A percentile compares a stretch with the other conserved stretches of the same genome.
These are phyloP conservation scores for Ambrosiella beaveri DNA, from an alignment of 2,329 filamentous ascomycete species.

Conservation along the genomic window DNA sequence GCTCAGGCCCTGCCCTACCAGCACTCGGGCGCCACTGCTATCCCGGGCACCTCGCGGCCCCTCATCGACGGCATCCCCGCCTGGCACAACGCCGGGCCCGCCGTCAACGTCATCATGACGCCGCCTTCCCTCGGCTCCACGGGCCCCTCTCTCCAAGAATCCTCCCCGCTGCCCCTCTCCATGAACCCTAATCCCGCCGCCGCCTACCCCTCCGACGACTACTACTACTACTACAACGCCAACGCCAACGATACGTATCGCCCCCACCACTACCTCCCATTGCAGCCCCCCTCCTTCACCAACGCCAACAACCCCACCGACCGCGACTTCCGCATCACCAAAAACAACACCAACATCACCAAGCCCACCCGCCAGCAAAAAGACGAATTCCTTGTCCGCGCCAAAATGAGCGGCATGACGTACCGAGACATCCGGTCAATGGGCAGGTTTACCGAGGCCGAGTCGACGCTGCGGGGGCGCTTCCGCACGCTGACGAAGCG, in stretches of 20 bases:
- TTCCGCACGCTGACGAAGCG: slow-evolving; percentile 48
- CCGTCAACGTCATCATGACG: background rate
- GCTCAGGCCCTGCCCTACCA: background rate
- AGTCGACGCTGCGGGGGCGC: slow-evolving; percentile 55
- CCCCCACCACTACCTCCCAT: background rate
- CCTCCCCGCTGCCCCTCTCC: background rate
- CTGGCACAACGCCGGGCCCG: background rate
- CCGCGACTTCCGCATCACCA: slow-evolving; percentile 6
- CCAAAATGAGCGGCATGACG: slow-evolving; percentile 38
- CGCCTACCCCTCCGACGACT: background rate
- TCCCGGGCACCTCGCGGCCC: too few relatives aligned
- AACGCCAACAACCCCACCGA: background rate
- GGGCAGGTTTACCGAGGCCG: slow-evolving; percentile 43
- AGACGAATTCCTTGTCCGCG: slow-evolving; percentile 35
- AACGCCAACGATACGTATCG: too few relatives aligned
- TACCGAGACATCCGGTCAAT: slow-evolving; percentile 45
- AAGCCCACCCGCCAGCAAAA: slow-evolving; percentile 15
- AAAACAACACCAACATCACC: slow-evolving; percentile 2
- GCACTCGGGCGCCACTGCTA: background rate
- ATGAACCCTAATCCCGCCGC: background rate
- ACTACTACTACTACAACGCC: too few relatives aligned
- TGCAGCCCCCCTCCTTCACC: background rate
- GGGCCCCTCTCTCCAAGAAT: background rate
- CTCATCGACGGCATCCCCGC: background rate
- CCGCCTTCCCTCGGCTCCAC: background rate